Percentiles rank a stretch among this genome's conserved stretches.
phyloP scores from a whole-genome alignment of 179 eudicot genomes.

The Camellia oleifera region DNA sequence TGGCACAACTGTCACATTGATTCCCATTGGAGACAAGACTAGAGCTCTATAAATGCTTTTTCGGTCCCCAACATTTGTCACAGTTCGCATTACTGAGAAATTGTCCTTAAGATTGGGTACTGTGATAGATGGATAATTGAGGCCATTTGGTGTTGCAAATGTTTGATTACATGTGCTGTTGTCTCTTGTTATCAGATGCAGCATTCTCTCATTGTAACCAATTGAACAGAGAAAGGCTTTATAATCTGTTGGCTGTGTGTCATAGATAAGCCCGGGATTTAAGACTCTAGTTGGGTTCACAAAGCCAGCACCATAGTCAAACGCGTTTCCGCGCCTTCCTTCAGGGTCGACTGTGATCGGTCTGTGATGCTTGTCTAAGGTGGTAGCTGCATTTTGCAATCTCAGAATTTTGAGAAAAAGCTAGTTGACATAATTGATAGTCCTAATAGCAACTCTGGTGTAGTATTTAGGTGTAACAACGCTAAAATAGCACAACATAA shows the following conservation, averaged over 20 bases:
- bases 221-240: constrained; percentile 49
- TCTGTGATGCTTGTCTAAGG: constrained; percentile 29
- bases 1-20: constrained; percentile 48
- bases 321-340: constrained; percentile 39
- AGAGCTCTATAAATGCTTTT: constrained; percentile 33
- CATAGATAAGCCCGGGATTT: constrained; percentile 49
- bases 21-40: constrained; percentile 37
- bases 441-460: not conserved
- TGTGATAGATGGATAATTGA: constrained; percentile 49
- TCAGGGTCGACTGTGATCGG: constrained; percentile 44
- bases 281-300: constrained; percentile 41
- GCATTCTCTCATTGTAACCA: constrained; percentile 32
- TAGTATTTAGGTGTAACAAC: no score
- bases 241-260: constrained; percentile 39
- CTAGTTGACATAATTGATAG: not conserved
- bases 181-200: constrained; percentile 41
- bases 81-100: constrained; percentile 36
- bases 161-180: constrained; percentile 37
- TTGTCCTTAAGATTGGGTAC: constrained; percentile 38
- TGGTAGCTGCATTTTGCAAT: constrained; percentile 33
- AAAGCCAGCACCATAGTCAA: constrained; percentile 51
- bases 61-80: constrained; percentile 43
- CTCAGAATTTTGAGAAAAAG: constrained; percentile 5
- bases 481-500: no score
- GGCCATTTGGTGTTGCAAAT: constrained; percentile 25